These are phyloP conservation scores for Mycena alexandri DNA, from an alignment of 768 basidiomycete species.

Conservation along the genomic window DNA sequence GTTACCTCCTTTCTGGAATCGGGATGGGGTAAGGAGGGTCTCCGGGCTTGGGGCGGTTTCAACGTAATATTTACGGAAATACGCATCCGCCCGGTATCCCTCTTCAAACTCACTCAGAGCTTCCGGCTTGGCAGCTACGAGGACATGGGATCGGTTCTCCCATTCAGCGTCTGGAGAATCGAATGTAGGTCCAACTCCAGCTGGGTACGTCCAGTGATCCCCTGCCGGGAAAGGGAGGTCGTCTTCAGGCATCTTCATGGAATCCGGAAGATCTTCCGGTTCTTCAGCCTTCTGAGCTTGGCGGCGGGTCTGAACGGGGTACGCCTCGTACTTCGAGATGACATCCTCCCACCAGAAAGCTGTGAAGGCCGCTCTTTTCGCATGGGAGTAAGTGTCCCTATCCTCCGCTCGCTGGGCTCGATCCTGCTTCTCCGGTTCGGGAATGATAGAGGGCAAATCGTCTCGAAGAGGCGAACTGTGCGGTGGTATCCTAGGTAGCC, in stretches of 20 bases:
- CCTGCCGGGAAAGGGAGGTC: constrained; percentile 3
- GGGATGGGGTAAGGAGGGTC: background rate
- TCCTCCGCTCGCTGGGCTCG: background rate
- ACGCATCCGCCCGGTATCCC: background rate
- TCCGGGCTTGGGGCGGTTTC: too few species aligned
- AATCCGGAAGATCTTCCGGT: too few species aligned
- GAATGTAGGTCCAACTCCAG: too few species aligned
- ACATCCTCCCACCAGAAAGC: constrained; percentile 13
- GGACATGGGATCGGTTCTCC: background rate
- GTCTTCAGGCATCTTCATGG: too few species aligned
- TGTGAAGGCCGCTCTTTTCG: background rate
- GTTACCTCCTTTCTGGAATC: too few species aligned
- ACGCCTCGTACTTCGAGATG: background rate
- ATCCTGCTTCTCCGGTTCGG: too few species aligned
- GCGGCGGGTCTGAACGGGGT: background rate
- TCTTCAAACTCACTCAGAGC: background rate
- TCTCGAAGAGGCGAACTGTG: background rate
- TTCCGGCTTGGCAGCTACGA: background rate
- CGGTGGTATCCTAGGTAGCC: background rate
- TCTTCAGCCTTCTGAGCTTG: too few species aligned
- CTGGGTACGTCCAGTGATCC: too few species aligned
- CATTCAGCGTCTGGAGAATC: too few species aligned
- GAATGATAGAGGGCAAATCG: constrained; percentile 9
- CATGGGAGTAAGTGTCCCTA: background rate
- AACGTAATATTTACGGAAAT: background rate